Conservation (phyloP, 2,329 filamentous ascomycete species). For the Arthroderma uncinatum region DNA sequence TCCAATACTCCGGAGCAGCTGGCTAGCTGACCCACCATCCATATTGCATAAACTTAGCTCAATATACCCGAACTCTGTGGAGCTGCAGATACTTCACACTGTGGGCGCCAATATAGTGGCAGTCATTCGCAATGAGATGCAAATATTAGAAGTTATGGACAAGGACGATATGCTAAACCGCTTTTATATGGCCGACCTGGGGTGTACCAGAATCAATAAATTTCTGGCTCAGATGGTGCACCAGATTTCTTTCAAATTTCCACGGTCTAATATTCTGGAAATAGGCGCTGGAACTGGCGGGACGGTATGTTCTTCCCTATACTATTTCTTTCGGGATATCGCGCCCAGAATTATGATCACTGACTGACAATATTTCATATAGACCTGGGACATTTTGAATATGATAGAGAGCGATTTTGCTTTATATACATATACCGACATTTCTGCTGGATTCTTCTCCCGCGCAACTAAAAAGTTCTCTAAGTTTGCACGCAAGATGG, state of each 20-base stretch:
- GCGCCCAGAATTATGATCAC: too few species aligned
- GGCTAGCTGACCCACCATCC: background rate
- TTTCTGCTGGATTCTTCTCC: conserved; percentile 34
- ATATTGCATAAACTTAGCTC: background rate
- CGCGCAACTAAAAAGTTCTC: conserved; percentile 24
- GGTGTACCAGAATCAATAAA: conserved; percentile 12
- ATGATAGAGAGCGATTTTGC: conserved; percentile 23
- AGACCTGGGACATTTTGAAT: conserved; percentile 29
- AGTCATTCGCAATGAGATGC: conserved; percentile 23
- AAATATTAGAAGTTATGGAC: conserved; percentile 23
- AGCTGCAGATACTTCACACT: background rate
- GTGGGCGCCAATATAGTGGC: conserved; percentile 23
- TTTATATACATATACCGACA: conserved; percentile 40
- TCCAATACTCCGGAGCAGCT: background rate
- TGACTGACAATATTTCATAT: too few species aligned
- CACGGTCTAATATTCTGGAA: conserved; percentile 36
- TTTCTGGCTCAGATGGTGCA: conserved; percentile 23
- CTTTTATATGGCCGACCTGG: conserved; percentile 9
- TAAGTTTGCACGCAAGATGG: conserved; percentile 20
- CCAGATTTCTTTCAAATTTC: conserved; percentile 32
- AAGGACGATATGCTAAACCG: conserved; percentile 7
- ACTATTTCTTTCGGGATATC: too few species aligned
- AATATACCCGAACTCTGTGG: background rate
- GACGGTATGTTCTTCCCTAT: too few species aligned
- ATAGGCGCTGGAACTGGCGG: conserved; percentile 36